These are phyloP conservation scores for Knoxdaviesia capensis DNA, from an alignment of 2,329 filamentous ascomycete species.

Conservation along the genomic window DNA sequence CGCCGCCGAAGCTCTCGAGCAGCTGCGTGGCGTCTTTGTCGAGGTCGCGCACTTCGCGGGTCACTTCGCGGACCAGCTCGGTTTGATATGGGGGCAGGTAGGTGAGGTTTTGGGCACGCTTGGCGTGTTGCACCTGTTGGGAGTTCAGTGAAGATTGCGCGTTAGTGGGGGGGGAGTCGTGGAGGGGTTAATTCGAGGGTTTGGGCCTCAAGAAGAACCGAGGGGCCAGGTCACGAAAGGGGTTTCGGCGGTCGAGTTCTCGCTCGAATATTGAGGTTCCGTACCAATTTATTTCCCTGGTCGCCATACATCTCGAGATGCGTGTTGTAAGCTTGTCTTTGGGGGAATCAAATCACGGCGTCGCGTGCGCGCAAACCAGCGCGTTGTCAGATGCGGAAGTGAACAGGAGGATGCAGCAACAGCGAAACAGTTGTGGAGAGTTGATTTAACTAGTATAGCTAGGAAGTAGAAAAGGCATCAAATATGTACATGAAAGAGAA, in stretches of 20 bases:
- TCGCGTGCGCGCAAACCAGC: no score
- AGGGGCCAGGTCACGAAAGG: no score
- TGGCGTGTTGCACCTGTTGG: constrained; percentile 74
- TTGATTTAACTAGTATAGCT: no score
- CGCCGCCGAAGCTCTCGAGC: constrained; percentile 63
- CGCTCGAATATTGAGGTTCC: not conserved
- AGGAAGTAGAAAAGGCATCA: no score
- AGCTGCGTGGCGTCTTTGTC: constrained; percentile 68
- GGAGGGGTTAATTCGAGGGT: not conserved
- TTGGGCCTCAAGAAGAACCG: no score
- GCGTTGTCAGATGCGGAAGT: no score
- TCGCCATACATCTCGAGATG: constrained; percentile 5
- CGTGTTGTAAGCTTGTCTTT: not conserved
- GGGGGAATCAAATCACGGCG: no score
- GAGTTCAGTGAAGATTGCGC: not conserved
- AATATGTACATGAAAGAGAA: no score
- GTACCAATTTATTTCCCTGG: constrained; percentile 6
- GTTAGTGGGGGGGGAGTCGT: not conserved
- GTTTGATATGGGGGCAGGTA: constrained; percentile 84
- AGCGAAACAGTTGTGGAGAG: no score
- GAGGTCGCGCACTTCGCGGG: constrained; percentile 81
- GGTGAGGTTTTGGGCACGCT: constrained; percentile 71
- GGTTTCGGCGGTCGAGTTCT: no score
- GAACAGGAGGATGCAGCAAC: no score
- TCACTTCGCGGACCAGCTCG: constrained; percentile 70